Base-by-base conservation (phyloP, 2,329 filamentous ascomycete species). In the Xylaria arbuscula region DNA sequence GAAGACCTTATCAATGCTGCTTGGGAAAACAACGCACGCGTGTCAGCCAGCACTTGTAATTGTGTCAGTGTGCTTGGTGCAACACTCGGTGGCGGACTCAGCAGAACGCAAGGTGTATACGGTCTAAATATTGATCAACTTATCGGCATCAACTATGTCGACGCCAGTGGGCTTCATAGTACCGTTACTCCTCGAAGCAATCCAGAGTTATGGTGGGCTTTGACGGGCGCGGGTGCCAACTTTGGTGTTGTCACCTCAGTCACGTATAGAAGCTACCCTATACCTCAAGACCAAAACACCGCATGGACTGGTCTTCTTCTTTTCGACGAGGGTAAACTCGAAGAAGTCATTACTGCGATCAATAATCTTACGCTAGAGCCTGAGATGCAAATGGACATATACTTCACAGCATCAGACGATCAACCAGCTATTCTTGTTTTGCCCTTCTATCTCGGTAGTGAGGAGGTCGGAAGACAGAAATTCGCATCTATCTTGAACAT, bases 401-500 rank as follows among this genome's bases (percentile, higher is more conserved):
- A 79, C 48, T 76, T 81, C 56, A 73, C 75, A 10, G 61, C 60
- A 7, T 48, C 32, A 4, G 70, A 62, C 17, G 58, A 58, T 36
- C 24, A 62, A 10, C 62, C 62, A 9, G 34, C 75, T 22, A 74
- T 80, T 15, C 74, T 79, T 45, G 70, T 74, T 51, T 56, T 72
- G 51, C 76, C 70, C n/a, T 78, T 75, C 71, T 78, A 80, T 55
- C 73, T 74, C 11, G 81, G 80, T 7, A 79, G 72, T 17, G 77
- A 79, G 3, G 75, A 74, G 59, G 63, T 57, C 1, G 78, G 75
- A 10, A 70, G 72, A 9, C 45, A 69, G 4, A 79, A 79, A 0
- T 83, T 82, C 62, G 77, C 76, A 0, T 67, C 79, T 0, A 69
- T 83, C 11, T 77, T 79, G 56, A 74, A 73, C 11, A 66, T 83